Base-by-base conservation (phyloP, 1,284 basidiomycete genomes). In the Trichosporon ovoides region DNA sequence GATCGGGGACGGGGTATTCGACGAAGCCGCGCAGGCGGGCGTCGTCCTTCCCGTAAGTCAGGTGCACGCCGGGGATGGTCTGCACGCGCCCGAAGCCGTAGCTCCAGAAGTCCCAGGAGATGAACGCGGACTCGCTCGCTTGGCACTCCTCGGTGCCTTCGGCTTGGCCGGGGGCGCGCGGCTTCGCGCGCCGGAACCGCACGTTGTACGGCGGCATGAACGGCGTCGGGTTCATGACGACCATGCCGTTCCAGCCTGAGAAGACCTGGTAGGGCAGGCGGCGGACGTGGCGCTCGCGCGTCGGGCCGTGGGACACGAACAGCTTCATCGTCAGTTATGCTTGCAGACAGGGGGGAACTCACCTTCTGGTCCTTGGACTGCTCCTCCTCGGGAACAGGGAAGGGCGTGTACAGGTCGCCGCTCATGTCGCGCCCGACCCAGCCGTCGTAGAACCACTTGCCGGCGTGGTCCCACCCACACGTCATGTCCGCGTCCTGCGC, bases 161-260 rank as follows among this genome's bases (percentile, higher is more conserved):
- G 28, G 31, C 36, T 38, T 58, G 55, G 62, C 61, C 34, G 57
- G 68, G 37, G 33, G 53, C 20, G 65, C 70, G 34, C 9, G 68
- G 63, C n/a, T 62, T 54, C 31, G 67, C 68, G 52, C 71, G 67
- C 38, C 71, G 61, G 66, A 74, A 72, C 14, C 68, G 66, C 38
- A 73, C 70, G 59, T 71, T 72, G 63, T 71, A 75, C 14, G 70
- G 73, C 11, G 70, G 62, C 28, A 70, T 57, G 64, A 77, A 77
- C 1, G 76, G 74, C 3, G 52, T 58, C 19, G 76, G 73, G 40
- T 63, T 60, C 52, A 80, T 62, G 19, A 77, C 75, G 14, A 75
- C 69, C 52, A 78, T 81, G 24, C 84, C 84, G 68, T 85, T 85
- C 84, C 84, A 80, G 46, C 78, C 79, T n/a, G 76, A 71, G 61